Conservation (phyloP, 2,329 filamentous ascomycete species). For the Dactylellina parvicollis region DNA sequence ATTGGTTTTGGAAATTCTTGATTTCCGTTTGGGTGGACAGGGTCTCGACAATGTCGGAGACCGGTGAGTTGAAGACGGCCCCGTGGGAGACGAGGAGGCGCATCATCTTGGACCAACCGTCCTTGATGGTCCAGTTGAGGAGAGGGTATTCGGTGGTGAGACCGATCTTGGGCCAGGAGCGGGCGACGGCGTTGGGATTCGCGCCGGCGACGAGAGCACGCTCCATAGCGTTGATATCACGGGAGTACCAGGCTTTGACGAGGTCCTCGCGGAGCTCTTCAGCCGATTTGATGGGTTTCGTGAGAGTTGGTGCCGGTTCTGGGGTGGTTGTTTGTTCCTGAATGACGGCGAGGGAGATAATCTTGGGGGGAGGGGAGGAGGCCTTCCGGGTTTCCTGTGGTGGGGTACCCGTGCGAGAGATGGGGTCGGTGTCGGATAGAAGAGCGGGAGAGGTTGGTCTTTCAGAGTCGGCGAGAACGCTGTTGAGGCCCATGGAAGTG, state of each 20-base stretch:
- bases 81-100: slow-evolving; percentile 41
- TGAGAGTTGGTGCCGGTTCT: not conserved
- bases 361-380: slow-evolving; percentile 23
- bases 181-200: slow-evolving; percentile 46
- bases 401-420: slow-evolving; percentile 43
- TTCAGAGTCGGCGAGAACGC: slow-evolving; percentile 31
- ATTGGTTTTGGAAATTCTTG: slow-evolving; percentile 53
- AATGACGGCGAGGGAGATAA: slow-evolving; percentile 43
- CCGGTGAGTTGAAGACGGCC: slow-evolving; percentile 34
- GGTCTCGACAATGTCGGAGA: slow-evolving; percentile 30
- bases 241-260: slow-evolving; percentile 49
- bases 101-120: slow-evolving; percentile 54
- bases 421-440: slow-evolving; percentile 42
- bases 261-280: slow-evolving; percentile 50
- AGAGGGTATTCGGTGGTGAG: slow-evolving; percentile 50
- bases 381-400: slow-evolving; percentile 39
- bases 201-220: slow-evolving; percentile 46
- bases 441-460: slow-evolving; percentile 40
- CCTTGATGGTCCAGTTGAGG: slow-evolving; percentile 53
- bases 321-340: slow-evolving; percentile 27
- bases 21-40: slow-evolving; percentile 45
- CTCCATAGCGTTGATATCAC: slow-evolving; percentile 53
- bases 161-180: slow-evolving; percentile 52
- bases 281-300: slow-evolving; percentile 8
- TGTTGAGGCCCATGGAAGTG: slow-evolving; percentile 22